Evolutionary conservation across 2,329 filamentous ascomycete genomes (phyloP).

Genomic region (Alternaria gaisen): DNA sequence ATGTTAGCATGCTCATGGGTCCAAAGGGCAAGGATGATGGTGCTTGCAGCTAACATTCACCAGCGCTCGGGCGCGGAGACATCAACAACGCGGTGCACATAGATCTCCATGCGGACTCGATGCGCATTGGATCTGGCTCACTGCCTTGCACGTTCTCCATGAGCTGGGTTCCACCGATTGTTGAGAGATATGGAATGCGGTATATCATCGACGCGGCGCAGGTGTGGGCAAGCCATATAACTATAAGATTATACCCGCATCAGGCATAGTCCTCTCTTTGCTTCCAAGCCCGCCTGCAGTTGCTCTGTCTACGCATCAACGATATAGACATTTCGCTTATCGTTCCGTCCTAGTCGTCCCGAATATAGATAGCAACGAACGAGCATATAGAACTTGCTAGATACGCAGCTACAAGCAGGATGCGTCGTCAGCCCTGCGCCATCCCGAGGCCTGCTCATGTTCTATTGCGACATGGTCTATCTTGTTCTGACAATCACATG

Average conservation of each 20-base stretch:
- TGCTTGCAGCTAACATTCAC: background rate
- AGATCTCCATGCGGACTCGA: background rate
- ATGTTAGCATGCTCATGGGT: background rate
- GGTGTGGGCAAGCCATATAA: background rate
- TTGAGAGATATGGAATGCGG: background rate
- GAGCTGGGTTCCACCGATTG: background rate
- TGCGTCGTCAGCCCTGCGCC: background rate
- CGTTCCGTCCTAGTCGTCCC: background rate
- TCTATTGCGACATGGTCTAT: background rate
- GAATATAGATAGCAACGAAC: background rate
- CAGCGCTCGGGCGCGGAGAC: background rate
- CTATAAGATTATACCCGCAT: too few species aligned
- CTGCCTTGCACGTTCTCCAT: background rate
- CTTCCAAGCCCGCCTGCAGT: background rate
- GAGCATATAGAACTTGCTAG: background rate
- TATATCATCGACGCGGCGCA: background rate
- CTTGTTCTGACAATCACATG: background rate
- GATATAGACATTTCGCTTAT: background rate
- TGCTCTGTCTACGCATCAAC: background rate
- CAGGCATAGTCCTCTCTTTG: background rate
- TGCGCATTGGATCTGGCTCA: background rate
- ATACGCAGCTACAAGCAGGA: background rate
- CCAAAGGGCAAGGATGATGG: background rate
- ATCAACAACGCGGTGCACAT: background rate
- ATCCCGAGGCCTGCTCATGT: background rate